A percentile compares a stretch with the other conserved stretches of the same genome.
phyloP scores from a whole-genome alignment of 352 stramenopile species.

The Phytophthora citricola region DNA sequence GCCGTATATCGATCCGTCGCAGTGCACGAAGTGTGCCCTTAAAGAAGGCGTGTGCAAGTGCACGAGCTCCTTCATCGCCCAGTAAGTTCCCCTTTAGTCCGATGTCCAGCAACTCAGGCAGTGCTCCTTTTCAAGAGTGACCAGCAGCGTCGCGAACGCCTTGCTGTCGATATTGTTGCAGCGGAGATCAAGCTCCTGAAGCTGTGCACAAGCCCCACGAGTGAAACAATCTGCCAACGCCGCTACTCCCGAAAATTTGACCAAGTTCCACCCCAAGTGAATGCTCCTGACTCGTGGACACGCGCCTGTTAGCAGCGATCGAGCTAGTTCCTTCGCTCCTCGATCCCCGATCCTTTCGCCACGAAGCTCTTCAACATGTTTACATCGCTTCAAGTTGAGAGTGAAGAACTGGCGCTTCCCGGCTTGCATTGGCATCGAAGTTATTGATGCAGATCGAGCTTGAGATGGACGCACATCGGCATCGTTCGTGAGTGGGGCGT shows the following conservation, averaged over 20 bases:
- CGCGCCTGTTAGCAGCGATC: constrained; percentile 67
- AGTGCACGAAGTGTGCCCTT: constrained; percentile 53
- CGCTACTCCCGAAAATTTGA: constrained; percentile 62
- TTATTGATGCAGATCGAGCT: constrained; percentile 1
- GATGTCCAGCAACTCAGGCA: constrained; percentile 63
- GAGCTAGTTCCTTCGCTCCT: constrained; percentile 62
- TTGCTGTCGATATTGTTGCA: constrained; percentile 68
- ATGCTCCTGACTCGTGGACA: constrained; percentile 68
- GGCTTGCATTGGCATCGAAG: neutral
- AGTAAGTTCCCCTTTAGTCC: constrained; percentile 66
- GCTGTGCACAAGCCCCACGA: constrained; percentile 57
- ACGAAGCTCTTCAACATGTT: constrained; percentile 66
- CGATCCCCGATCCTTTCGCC: constrained; percentile 65
- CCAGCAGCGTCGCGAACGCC: constrained; percentile 45
- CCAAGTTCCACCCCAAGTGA: constrained; percentile 70
- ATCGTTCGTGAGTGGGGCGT: constrained; percentile 2
- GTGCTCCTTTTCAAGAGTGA: constrained; percentile 50
- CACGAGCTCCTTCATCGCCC: constrained; percentile 63
- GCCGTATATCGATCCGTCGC: constrained; percentile 57
- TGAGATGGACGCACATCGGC: neutral
- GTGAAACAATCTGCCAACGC: constrained; percentile 62
- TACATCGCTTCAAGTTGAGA: constrained; percentile 78
- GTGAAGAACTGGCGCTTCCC: constrained; percentile 71
- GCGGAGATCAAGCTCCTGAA: constrained; percentile 67
- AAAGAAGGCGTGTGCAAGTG: constrained; percentile 63